phyloP scores from a whole-genome alignment of 768 basidiomycete species.

The Termitomyces sp. region DNA sequence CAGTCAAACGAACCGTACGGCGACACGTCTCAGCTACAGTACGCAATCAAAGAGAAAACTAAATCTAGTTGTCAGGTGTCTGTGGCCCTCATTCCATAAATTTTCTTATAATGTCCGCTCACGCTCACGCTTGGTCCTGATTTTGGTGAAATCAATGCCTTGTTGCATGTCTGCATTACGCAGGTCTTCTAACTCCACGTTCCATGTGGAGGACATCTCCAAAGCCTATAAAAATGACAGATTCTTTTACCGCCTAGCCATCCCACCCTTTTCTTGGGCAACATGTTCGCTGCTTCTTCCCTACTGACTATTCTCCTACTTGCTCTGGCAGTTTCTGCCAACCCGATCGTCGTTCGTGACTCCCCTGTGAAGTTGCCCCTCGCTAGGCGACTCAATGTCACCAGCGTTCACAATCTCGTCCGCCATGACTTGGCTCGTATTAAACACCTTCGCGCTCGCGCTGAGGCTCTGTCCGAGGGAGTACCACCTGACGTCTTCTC shows the following conservation, averaged over 20 bases:
- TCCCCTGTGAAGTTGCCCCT: constrained; percentile 43
- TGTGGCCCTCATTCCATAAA: background rate
- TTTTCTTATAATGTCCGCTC: background rate
- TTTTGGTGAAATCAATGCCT: background rate
- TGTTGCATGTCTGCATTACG: background rate
- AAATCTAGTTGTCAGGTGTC: background rate
- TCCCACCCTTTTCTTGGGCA: constrained; percentile 5
- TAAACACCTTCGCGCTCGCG: constrained; percentile 33
- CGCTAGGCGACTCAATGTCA: constrained; percentile 47
- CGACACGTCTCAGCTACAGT: background rate
- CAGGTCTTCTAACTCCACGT: background rate
- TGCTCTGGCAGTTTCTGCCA: constrained; percentile 40
- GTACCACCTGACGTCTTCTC: constrained; percentile 14
- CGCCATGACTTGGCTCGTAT: constrained; percentile 48
- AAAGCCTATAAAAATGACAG: constrained; percentile 11
- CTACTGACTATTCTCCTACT: constrained; percentile 42
- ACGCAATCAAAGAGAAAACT: background rate
- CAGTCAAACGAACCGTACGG: background rate
- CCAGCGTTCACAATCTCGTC: constrained; percentile 42
- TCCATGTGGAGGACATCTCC: background rate
- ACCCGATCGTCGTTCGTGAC: constrained; percentile 36
- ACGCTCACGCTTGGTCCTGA: no score
- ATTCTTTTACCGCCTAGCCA: background rate
- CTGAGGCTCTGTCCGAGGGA: constrained; percentile 26
- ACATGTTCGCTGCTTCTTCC: constrained; percentile 33